Percentiles rank a stretch among this genome's conserved stretches.
phyloP scores from a whole-genome alignment of 139 green algal species.

The Coelastrella sp. region DNA sequence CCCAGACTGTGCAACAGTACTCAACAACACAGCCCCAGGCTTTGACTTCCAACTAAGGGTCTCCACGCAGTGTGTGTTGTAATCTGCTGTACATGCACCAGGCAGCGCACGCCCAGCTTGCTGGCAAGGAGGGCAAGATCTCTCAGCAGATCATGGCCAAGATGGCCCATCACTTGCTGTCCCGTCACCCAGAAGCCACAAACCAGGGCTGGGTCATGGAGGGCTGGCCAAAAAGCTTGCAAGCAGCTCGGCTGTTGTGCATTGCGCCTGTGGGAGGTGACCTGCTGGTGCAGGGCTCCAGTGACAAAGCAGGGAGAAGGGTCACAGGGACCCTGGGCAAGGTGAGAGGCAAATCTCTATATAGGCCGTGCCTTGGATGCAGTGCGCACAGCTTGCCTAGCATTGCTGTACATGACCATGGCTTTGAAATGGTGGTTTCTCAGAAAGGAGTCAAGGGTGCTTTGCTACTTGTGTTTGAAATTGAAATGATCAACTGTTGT shows the following conservation, averaged over 20 bases:
- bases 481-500: too few species aligned
- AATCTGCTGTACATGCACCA: background rate
- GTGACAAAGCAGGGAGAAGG: background rate
- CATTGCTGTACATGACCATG: too few species aligned
- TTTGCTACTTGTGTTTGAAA: too few species aligned
- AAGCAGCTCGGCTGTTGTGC: background rate
- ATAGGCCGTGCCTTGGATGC: too few species aligned
- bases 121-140: constrained; percentile 23
- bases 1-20: too few species aligned
- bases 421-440: too few species aligned
- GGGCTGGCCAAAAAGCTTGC: constrained; percentile 21
- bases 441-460: too few species aligned
- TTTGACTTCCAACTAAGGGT: too few species aligned
- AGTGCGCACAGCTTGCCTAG: too few species aligned
- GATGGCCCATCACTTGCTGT: constrained; percentile 39
- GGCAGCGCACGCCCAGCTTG: constrained; percentile 16
- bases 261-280: background rate
- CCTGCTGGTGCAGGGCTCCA: background rate
- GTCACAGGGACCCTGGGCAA: background rate
- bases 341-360: too few species aligned
- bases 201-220: constrained; percentile 43
- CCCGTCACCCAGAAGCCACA: background rate
- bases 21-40: too few species aligned
- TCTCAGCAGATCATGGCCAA: constrained; percentile 2
- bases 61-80: too few species aligned